Base-by-base conservation (phyloP, 768 basidiomycete species). In the Collybia sordida region DNA sequence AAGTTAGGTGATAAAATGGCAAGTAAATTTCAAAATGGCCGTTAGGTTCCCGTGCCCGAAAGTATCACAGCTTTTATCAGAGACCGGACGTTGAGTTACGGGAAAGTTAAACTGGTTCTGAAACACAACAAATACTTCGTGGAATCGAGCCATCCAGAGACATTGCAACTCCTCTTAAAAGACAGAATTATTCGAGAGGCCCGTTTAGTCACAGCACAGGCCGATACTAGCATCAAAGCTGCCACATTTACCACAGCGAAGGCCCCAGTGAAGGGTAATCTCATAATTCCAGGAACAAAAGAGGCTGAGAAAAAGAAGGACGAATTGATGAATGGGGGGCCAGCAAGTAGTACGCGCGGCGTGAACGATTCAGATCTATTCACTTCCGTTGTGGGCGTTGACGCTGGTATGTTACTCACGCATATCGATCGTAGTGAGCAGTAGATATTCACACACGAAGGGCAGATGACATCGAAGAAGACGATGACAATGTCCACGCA, bases 81-180 rank as follows among this genome's bases (percentile, higher is more conserved):
- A 59, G 88, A 92, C 54, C 90, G 95, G 56, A 99, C 97, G 0
- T 70, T 93, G 49, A 97, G 95, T 45, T 98, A 98, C 60, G 97
- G 97, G 45, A 99, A 99, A 73, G 92, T 98, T 66, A 96, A 98
- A 63, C 84, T 99, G 42, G 97, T 99, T 6, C 74, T 99, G 57
- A 98, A 99, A 66, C 90, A 98, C 66, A 98, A 98, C 78, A 91
- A 88, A 60, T 98, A 98, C 68, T 98, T 82, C 59, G 92, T 99
- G 60, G 97, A 99, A 67, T 96, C 93, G 23, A 89, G 85, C 56
- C 92, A 97, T 60, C 94, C 95, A 2, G 95, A 98, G 48, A 93
- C 93, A 9, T 77, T 98, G 22, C 90, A 97, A 60, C 72, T 84
- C 17, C 73, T 98, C 27, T 77, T 99, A 37, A 90, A 93, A 62